phyloP scores from a whole-genome alignment of 176 grass and related monocot species.

The Aegilops speltoides region DNA sequence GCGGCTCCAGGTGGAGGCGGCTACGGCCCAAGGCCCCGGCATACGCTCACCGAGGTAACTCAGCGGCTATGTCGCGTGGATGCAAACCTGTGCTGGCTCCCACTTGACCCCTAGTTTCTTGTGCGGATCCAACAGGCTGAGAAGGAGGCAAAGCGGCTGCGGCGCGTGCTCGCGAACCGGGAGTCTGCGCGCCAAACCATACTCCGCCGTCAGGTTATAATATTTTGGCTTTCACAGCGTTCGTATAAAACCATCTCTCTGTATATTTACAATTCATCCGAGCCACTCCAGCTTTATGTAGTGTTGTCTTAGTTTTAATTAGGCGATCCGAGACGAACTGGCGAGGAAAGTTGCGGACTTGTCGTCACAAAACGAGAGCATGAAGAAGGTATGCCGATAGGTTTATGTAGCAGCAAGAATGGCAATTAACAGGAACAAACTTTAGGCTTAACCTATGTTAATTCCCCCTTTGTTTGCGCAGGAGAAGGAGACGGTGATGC shows the following conservation, averaged over 20 bases:
- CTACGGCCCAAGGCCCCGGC: slow-evolving; percentile 36
- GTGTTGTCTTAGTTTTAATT: background rate
- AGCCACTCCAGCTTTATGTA: too few species aligned
- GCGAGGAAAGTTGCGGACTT: slow-evolving; percentile 50
- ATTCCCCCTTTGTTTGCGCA: background rate
- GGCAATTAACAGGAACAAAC: background rate
- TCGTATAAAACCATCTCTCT: background rate
- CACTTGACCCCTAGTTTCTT: background rate
- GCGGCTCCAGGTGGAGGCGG: background rate
- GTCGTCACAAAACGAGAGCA: slow-evolving; percentile 54
- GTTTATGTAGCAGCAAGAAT: background rate
- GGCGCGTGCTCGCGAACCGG: slow-evolving; percentile 75
- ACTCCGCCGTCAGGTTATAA: slow-evolving; percentile 57
- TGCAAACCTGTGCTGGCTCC: background rate
- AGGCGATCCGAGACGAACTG: slow-evolving; percentile 65
- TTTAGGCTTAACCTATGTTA: background rate
- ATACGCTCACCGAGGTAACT: slow-evolving; percentile 66
- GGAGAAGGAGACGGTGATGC: slow-evolving; percentile 57
- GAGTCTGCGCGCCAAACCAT: slow-evolving; percentile 75
- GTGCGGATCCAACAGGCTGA: slow-evolving; percentile 34
- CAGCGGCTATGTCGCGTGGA: background rate
- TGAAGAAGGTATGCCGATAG: slow-evolving; percentile 49
- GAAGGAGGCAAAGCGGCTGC: slow-evolving; percentile 66
- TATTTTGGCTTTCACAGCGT: background rate
- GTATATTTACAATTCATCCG: background rate